Evolutionary conservation across 2,329 filamentous ascomycete genomes (phyloP), one percentile per base, ranked within the genome.

Genomic region (Chrysoporthe puriensis): DNA sequence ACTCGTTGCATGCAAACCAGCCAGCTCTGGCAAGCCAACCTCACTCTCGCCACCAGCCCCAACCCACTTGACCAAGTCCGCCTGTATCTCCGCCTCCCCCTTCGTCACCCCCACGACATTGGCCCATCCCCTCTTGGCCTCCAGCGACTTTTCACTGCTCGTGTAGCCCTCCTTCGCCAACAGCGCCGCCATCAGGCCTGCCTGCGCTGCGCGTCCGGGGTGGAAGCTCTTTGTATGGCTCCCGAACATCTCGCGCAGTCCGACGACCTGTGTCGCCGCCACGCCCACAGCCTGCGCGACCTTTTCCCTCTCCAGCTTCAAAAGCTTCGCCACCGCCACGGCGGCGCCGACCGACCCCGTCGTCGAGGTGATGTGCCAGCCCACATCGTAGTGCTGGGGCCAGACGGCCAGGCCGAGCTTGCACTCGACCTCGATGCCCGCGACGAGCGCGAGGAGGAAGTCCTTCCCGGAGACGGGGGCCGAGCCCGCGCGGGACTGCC

Each of bases 191-290:
- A 85, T 70, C 36, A 87, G 75, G 0, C 85, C 85, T 64, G 79
- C 82, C 72, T 86, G 83, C 0, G 85, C 83, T 11, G 84, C 83
- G 1, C 84, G 81, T 0, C 84, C 85, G 2, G 82, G 77, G 73
- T 87, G 84, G 70, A 87, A 86, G 2, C 82, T 82, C 72, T 87
- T 87, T 9, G 83, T 85, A 73, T 87, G 82, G 13, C 81, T 82
- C 13, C 85, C 85, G 68, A 87, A 87, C 79, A 85, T 83, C 69
- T 84, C 84, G 34, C 84, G 78, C 68, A 86, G 78, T 0, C 85
- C 85, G 4, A 82, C 79, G 1, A 86, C 84, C 72, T 86, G 84
- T 3, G 83, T 84, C 0, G 83, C 79, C 2, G 85, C 84, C 16
- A 86, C 76, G 1, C 84, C 84, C 65, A 87, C 84, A 0, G 85